Conservation (phyloP, 441 rosid species). For the Syzygium syzygioides region DNA sequence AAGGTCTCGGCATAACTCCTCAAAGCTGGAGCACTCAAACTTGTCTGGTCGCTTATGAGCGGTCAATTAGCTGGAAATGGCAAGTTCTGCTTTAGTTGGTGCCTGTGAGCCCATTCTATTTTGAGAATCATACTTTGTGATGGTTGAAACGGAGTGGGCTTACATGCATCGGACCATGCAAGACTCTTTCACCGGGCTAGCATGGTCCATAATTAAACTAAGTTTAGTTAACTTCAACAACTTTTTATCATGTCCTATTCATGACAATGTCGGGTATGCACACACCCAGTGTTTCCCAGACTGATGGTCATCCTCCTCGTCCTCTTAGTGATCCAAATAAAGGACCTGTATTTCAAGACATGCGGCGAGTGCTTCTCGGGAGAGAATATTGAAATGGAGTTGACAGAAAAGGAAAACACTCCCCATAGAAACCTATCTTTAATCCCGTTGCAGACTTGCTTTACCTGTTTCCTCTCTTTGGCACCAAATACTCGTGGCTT, state of each 20-base stretch:
- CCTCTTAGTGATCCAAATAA: not conserved
- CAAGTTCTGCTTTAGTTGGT: too few relatives aligned
- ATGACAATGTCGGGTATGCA: not conserved
- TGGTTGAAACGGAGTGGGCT: not conserved
- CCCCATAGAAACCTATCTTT: not conserved
- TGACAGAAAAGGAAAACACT: not conserved
- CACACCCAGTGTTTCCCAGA: not conserved
- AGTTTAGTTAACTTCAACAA: not conserved
- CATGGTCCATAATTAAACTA: too few relatives aligned
- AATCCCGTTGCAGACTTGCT: not conserved
- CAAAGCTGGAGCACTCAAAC: too few relatives aligned
- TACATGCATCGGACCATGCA: too few relatives aligned
- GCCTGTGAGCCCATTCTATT: too few relatives aligned
- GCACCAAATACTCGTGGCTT: not conserved
- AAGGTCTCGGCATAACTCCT: not conserved
- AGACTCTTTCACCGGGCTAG: too few relatives aligned
- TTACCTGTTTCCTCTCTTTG: not conserved
- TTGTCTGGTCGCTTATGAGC: too few relatives aligned
- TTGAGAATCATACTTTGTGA: not conserved
- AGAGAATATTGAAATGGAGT: not conserved
- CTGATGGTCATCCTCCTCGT: not conserved
- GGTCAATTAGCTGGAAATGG: too few relatives aligned
- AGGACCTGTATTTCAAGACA: not conserved
- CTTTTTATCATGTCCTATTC: not conserved
- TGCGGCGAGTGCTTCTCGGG: not conserved